phyloP scores from a whole-genome alignment of 2,329 filamentous ascomycete genomes.

The Ophiostoma sp. region DNA sequence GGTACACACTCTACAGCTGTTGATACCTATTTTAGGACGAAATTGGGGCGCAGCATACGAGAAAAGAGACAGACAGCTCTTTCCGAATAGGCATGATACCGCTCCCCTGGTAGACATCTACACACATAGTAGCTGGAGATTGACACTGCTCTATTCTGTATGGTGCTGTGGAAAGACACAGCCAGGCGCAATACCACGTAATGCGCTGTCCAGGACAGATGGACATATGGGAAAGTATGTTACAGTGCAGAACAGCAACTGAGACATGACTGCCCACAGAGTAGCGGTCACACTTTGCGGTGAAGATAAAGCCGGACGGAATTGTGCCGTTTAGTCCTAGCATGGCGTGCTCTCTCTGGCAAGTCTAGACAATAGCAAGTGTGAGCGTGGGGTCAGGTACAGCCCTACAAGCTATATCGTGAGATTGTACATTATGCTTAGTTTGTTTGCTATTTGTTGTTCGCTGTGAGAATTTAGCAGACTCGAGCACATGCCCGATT shows the following conservation, averaged over 20 bases:
- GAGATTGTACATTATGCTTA: neutral
- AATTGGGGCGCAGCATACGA: constrained; percentile 9
- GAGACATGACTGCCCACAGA: constrained; percentile 8
- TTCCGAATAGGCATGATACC: neutral
- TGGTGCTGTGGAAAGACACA: neutral
- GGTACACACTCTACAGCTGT: neutral
- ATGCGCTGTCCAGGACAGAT: neutral
- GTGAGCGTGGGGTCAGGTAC: neutral
- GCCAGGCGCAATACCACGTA: neutral
- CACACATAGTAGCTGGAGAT: no score
- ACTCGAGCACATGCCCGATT: neutral
- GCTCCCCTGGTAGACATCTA: neutral
- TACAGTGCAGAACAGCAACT: neutral
- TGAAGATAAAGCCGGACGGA: constrained; percentile 11
- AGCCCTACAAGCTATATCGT: constrained; percentile 8
- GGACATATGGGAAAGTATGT: no score
- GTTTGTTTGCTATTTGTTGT: neutral
- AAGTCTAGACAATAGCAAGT: neutral
- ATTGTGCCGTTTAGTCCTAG: neutral
- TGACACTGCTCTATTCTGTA: neutral
- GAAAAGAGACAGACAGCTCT: neutral
- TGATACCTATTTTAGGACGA: neutral
- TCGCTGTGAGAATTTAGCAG: neutral
- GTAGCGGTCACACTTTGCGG: constrained; percentile 16
- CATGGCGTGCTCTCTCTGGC: no score